Percentiles rank a stretch among this genome's conserved stretches.
Evolutionary conservation across 345 rosid genomes (phyloP).

Genomic region (Capsella bursapastoris): DNA sequence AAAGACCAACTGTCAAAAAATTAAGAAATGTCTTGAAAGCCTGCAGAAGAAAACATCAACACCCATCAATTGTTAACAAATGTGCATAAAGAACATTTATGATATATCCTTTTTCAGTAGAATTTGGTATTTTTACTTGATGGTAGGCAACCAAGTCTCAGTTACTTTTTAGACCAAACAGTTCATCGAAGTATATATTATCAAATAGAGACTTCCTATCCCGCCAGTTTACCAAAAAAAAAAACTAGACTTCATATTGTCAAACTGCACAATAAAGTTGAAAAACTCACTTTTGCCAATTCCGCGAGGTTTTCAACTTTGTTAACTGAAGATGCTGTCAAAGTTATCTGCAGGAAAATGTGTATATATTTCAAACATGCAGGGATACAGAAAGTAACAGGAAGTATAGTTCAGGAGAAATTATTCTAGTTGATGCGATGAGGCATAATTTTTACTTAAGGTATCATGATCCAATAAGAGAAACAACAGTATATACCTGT

Average conservation of each 20-base stretch:
- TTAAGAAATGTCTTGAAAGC: conserved; percentile 62
- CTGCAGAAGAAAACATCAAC: conserved; percentile 57
- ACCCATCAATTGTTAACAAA: conserved; percentile 14
- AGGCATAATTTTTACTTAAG: neutral
- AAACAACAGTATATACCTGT: conserved; percentile 60
- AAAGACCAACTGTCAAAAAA: conserved; percentile 55
- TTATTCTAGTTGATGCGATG: conserved; percentile 7
- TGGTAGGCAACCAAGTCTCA: conserved; percentile 8
- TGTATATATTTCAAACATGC: conserved; percentile 14
- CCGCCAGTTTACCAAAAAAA: no score
- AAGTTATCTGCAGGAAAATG: conserved; percentile 57
- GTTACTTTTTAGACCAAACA: conserved; percentile 10
- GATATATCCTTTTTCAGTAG: neutral
- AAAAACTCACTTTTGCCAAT: conserved; percentile 65
- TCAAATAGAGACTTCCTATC: neutral
- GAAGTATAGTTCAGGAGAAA: conserved; percentile 21
- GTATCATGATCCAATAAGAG: neutral
- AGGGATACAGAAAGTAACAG: conserved; percentile 4
- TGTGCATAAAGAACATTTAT: conserved; percentile 21
- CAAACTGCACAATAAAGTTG: conserved; percentile 12
- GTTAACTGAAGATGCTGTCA: conserved; percentile 51
- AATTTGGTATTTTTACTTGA: neutral
- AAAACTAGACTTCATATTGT: neutral
- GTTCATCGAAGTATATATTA: conserved; percentile 11
- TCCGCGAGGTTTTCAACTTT: conserved; percentile 50